Conservation (phyloP, 2,329 filamentous ascomycete species). For the Harringtonia lauricola region DNA sequence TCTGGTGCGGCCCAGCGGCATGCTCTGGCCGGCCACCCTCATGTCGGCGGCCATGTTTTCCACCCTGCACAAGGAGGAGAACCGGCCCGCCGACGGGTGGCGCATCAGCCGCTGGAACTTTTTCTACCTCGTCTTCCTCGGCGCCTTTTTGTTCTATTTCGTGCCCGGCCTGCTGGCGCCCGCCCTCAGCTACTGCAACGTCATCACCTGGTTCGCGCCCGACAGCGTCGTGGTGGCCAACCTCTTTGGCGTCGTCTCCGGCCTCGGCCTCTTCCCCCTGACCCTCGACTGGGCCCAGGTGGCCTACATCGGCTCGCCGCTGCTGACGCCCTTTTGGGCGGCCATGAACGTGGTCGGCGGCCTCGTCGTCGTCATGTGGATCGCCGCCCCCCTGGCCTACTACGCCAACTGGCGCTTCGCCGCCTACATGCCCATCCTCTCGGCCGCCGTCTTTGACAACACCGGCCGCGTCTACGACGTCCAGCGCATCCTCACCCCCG, state of each 20-base stretch:
- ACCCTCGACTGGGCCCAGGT: constrained; percentile 92
- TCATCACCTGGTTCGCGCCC: constrained; percentile 80
- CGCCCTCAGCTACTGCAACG: constrained; percentile 79
- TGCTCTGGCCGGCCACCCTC: constrained; percentile 85
- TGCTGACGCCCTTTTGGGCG: constrained; percentile 79
- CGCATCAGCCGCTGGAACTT: constrained; percentile 73
- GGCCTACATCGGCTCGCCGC: constrained; percentile 74
- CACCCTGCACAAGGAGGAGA: constrained; percentile 75
- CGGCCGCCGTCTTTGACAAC: constrained; percentile 77
- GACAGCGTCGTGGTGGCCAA: constrained; percentile 80
- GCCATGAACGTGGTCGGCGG: constrained; percentile 76
- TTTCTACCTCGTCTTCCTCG: constrained; percentile 63
- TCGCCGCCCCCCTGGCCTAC: constrained; percentile 68
- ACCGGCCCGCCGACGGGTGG: constrained; percentile 74
- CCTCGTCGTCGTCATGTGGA: constrained; percentile 75
- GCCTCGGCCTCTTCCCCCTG: constrained; percentile 70
- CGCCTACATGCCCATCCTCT: constrained; percentile 79
- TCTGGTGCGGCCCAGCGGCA: constrained; percentile 72
- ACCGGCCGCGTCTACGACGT: constrained; percentile 72
- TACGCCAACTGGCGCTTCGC: constrained; percentile 72
- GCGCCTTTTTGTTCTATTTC: constrained; percentile 73
- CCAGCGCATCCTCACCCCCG: constrained; percentile 62
- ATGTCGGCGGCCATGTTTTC: constrained; percentile 87
- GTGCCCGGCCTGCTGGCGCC: constrained; percentile 73
- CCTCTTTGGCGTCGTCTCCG: constrained; percentile 76